Base-by-base conservation (phyloP, 805 yeast species). In the Candida endomychidarum region DNA sequence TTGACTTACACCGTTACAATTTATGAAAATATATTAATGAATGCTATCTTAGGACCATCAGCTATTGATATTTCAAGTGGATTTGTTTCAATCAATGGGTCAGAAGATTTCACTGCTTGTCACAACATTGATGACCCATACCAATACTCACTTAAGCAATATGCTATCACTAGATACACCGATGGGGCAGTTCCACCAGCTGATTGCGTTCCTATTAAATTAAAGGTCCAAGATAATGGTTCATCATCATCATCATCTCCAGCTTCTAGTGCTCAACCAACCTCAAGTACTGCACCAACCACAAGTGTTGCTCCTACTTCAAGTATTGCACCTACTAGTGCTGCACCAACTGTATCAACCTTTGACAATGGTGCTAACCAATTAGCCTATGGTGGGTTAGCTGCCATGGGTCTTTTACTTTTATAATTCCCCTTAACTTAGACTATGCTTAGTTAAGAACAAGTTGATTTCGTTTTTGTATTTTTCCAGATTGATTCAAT, bases 81-180 rank as follows among this genome's bases (percentile, higher is more conserved):
- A 29, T 41, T 41, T 22, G 40, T 54, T 33, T 23, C 45, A 15
- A 28, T 47, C 33, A 38, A 48, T 25, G 58, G 59, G n/a, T 30
- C 46, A 10, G 45, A 37, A 17, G 38, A 37, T 12, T 54, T 60
- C 48, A 55, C 41, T 35, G 64, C 61, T 39, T 50, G 57, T 36
- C 51, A 52, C 41, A 52, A 58, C 48, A 43, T 58, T 39, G 46
- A 47, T 23, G 65, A 61, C 41, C 64, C 64, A 16, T 57, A 60
- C 50, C 31, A 41, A 10, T 58, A 58, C 42, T 54, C 63, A 11
- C 16, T 46, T 16, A 10, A 17, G 3, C 11, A 34, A 16, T 53
- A 43, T 32, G 59, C 57, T 12, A 34, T 60, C 28, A 15, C 28
- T 8, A 28, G 19, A 16, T 27, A 21, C 5, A 10, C 33, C 4